A percentile compares a stretch with the other conserved stretches of the same genome.
Conservation (phyloP, 805 yeast genomes). For the Metschnikowia sp. region DNA sequence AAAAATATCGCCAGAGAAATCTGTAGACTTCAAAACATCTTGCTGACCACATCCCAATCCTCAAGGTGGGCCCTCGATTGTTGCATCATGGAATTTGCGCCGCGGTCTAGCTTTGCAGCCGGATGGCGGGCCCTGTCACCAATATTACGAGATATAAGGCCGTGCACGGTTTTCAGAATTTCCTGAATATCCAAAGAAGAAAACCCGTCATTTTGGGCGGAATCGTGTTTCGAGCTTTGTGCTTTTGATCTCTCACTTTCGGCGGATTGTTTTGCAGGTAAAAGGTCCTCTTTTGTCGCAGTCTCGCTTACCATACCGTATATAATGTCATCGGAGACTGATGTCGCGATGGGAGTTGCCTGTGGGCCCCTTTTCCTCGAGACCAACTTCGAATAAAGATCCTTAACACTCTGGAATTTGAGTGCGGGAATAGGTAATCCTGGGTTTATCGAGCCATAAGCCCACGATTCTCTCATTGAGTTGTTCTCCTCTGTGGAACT, state of each 20-base stretch:
- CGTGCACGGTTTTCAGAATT: slow-evolving; percentile 33
- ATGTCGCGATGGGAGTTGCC: not conserved
- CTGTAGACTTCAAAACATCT: slow-evolving; percentile 15
- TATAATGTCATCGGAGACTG: slow-evolving; percentile 12
- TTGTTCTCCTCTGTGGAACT: not conserved
- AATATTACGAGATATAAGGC: slow-evolving; percentile 7
- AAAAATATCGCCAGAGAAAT: too few relatives aligned
- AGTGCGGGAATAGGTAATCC: too few relatives aligned
- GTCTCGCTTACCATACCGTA: slow-evolving; percentile 26
- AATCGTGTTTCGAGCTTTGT: not conserved
- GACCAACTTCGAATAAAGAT: not conserved
- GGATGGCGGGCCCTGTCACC: slow-evolving; percentile 6
- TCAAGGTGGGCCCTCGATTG: slow-evolving; percentile 26
- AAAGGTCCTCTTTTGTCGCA: not conserved
- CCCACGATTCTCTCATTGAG: not conserved
- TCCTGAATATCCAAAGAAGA: slow-evolving; percentile 17
- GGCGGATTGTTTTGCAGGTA: not conserved
- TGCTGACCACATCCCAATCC: slow-evolving; percentile 38
- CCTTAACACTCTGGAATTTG: not conserved
- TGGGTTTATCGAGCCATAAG: not conserved
- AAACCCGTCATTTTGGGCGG: too few relatives aligned
- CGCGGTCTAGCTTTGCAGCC: slow-evolving; percentile 3
- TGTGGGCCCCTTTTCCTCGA: not conserved
- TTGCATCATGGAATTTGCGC: slow-evolving; percentile 16
- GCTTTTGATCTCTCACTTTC: not conserved